Conservation (phyloP, 805 yeast genomes). For the Nakazawaea siamensis region DNA sequence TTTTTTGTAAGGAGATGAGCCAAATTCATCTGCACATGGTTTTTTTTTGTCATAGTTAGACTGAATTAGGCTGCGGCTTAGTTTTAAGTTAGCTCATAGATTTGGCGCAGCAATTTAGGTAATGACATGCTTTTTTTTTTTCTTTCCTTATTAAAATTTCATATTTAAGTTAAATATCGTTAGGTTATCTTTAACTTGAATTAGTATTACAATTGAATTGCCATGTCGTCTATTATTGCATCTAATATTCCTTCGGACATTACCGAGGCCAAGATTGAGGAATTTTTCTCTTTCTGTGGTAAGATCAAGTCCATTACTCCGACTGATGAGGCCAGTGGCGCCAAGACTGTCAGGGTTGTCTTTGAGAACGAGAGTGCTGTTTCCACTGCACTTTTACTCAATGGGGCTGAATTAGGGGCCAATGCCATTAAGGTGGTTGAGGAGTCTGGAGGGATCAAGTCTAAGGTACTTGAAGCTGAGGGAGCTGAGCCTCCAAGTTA, state of each 20-base stretch:
- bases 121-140: too few species aligned
- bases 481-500: slow-evolving; percentile 8
- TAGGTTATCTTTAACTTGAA: too few species aligned
- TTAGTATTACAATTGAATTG: too few species aligned
- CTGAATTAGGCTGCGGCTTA: too few species aligned
- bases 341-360: slow-evolving; percentile 37
- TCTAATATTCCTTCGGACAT: slow-evolving; percentile 46
- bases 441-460: slow-evolving; percentile 14
- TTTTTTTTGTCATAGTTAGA: too few species aligned
- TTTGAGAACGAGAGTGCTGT: slow-evolving; percentile 56
- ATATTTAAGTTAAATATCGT: too few species aligned
- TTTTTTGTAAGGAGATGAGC: too few species aligned
- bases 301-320: slow-evolving; percentile 29
- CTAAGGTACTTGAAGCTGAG: background rate
- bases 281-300: slow-evolving; percentile 75
- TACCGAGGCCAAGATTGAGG: slow-evolving; percentile 41
- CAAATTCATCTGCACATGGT: too few species aligned
- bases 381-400: slow-evolving; percentile 59
- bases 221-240: slow-evolving; percentile 36
- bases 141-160: background rate
- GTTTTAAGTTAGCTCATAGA: too few species aligned
- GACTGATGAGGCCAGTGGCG: slow-evolving; percentile 20
- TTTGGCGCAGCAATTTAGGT: too few species aligned
- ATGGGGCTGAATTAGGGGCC: slow-evolving; percentile 69
- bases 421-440: slow-evolving; percentile 38